Conservation (phyloP, 75 land plant genomes). For the Adiantum capillusveneris region DNA sequence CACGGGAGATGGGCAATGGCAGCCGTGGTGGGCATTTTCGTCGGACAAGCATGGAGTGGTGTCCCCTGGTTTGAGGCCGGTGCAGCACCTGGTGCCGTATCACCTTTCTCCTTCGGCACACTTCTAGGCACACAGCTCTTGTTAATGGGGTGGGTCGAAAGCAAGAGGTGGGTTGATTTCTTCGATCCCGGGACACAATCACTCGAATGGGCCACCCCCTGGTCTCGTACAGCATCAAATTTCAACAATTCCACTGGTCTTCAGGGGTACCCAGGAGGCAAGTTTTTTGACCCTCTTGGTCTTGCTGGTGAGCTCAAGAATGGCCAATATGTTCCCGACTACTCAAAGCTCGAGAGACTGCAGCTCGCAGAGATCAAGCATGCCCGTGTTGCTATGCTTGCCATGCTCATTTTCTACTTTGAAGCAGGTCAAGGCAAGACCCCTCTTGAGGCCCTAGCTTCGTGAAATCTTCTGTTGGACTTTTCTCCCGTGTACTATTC, state of each 20-base stretch:
- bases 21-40: constrained; percentile 91
- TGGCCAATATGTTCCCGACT: constrained; percentile 70
- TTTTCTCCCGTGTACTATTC: no score
- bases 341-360: constrained; percentile 72
- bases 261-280: constrained; percentile 96
- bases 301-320: constrained; percentile 56
- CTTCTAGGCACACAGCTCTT: constrained; percentile 89
- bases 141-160: constrained; percentile 98
- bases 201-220: constrained; percentile 95
- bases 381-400: constrained; percentile 86
- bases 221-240: constrained; percentile 88
- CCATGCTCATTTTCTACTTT: constrained; percentile 97
- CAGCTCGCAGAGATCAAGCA: constrained; percentile 88
- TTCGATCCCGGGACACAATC: constrained; percentile 85
- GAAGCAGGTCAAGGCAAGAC: constrained; percentile 98
- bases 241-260: constrained; percentile 90
- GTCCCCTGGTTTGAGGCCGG: constrained; percentile 97
- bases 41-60: constrained; percentile 91
- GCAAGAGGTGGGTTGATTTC: constrained; percentile 93
- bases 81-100: constrained; percentile 77
- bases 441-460: no score
- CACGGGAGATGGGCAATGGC: constrained; percentile 99
- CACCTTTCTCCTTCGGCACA: constrained; percentile 89
- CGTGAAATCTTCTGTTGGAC: no score
- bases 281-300: constrained; percentile 83